phyloP scores from a whole-genome alignment of 2,329 filamentous ascomycete genomes.

The Botryotinia convoluta region DNA sequence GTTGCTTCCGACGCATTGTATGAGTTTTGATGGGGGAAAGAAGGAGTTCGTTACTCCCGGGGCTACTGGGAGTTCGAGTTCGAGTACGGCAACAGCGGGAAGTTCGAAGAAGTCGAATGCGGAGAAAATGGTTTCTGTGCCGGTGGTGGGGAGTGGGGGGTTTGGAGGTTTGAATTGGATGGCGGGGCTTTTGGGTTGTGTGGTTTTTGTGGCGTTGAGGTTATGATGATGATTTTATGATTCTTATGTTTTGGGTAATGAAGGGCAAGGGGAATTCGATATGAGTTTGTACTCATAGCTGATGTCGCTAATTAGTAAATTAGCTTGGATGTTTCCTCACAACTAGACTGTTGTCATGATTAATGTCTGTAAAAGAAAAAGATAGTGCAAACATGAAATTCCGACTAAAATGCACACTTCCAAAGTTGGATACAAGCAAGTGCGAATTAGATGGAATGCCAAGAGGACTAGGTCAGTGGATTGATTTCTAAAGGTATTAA shows the following conservation, averaged over 20 bases:
- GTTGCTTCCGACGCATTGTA: slow-evolving; percentile 2
- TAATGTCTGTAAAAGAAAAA: neutral
- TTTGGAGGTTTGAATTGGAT: neutral
- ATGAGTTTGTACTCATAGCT: neutral
- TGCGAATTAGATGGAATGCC: neutral
- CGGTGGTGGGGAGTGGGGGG: neutral
- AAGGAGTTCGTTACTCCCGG: slow-evolving; percentile 2
- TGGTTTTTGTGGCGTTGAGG: neutral
- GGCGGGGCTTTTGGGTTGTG: neutral
- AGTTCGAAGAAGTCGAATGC: neutral
- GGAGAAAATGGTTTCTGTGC: neutral
- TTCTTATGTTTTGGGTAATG: neutral
- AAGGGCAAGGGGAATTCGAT: neutral
- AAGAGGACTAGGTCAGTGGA: neutral
- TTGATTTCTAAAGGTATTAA: no score
- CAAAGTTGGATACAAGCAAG: neutral
- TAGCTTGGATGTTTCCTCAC: fast-evolving
- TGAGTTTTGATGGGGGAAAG: slow-evolving; percentile 8
- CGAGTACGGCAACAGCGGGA: neutral
- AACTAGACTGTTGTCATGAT: neutral
- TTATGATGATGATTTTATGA: neutral
- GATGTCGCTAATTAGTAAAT: no score
- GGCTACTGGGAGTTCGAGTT: neutral
- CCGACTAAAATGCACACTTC: no score
- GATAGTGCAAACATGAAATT: no score